A percentile compares a stretch with the other conserved stretches of the same genome.
Conservation (phyloP, 805 yeast species). For the Candida orba region DNA sequence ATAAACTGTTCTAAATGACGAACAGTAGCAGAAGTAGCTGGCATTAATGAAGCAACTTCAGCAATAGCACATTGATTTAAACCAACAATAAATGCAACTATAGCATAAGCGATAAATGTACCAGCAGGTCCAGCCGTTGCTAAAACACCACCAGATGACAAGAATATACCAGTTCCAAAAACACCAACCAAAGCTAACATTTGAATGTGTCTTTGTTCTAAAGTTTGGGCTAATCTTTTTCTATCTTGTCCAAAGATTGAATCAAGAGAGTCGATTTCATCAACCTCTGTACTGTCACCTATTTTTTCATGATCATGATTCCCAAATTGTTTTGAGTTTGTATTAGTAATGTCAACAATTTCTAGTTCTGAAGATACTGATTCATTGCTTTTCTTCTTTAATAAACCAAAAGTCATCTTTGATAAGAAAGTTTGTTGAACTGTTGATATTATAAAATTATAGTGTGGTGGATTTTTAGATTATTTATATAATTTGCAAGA, state of each 20-base stretch:
- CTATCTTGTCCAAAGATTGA: constrained; percentile 12
- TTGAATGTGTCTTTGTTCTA: constrained; percentile 32
- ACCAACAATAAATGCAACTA: constrained; percentile 31
- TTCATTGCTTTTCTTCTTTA: background rate
- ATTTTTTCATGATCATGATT: background rate
- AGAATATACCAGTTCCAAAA: constrained; percentile 36
- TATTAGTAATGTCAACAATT: constrained; percentile 1
- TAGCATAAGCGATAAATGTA: constrained; percentile 25
- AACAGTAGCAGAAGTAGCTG: constrained; percentile 30
- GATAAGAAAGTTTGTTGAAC: too few relatives aligned
- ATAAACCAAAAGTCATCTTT: background rate
- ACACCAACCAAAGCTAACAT: constrained; percentile 43
- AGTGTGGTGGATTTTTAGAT: too few relatives aligned
- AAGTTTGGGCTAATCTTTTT: constrained; percentile 6
- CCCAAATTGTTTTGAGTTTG: background rate
- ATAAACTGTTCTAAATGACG: constrained; percentile 31
- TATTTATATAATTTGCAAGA: too few relatives aligned
- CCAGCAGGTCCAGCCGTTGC: constrained; percentile 30
- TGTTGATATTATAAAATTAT: too few relatives aligned
- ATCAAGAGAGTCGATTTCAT: background rate
- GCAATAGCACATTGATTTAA: constrained; percentile 34
- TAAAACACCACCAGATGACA: constrained; percentile 32
- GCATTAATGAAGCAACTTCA: constrained; percentile 31
- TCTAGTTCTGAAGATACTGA: background rate
- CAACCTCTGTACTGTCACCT: background rate